These are phyloP conservation scores for Phymatotrichopsis omnivora DNA, from an alignment of 2,329 filamentous ascomycete species.

Conservation along the genomic window DNA sequence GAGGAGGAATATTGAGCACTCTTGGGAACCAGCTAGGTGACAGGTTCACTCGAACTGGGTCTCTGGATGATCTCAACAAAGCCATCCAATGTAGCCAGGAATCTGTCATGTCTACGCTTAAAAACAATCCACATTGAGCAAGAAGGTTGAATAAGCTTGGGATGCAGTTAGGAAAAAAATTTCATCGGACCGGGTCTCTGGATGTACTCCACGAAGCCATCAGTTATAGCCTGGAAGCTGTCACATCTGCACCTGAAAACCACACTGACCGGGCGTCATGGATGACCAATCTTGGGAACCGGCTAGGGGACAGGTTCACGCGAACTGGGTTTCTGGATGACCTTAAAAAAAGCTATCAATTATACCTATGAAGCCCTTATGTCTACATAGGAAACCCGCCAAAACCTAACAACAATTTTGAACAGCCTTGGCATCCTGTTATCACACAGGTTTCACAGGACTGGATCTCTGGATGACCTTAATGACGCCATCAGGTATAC, in stretches of 20 bases:
- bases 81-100: constrained; percentile 5
- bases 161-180: background rate
- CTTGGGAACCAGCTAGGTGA: background rate
- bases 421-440: too few species aligned
- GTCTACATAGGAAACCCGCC: too few species aligned
- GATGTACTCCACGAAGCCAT: constrained; percentile 19
- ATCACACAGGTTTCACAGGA: too few species aligned
- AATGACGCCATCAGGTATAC: too few species aligned
- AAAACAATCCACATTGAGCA: background rate
- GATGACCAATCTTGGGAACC: background rate
- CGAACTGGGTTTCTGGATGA: constrained; percentile 2
- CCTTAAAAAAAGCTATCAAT: too few species aligned
- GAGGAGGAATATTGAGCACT: too few species aligned
- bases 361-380: too few species aligned
- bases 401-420: too few species aligned
- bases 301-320: background rate
- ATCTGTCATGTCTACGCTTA: background rate
- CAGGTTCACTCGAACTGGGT: background rate
- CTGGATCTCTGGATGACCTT: too few species aligned
- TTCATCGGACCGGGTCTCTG: constrained; percentile 8
- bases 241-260: constrained; percentile 1
- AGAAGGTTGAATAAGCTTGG: background rate
- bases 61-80: constrained; percentile 2
- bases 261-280: background rate
- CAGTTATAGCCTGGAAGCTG: background rate